Base-by-base conservation (phyloP, 2,329 filamentous ascomycete genomes). In the Domatiomyces catenatus region DNA sequence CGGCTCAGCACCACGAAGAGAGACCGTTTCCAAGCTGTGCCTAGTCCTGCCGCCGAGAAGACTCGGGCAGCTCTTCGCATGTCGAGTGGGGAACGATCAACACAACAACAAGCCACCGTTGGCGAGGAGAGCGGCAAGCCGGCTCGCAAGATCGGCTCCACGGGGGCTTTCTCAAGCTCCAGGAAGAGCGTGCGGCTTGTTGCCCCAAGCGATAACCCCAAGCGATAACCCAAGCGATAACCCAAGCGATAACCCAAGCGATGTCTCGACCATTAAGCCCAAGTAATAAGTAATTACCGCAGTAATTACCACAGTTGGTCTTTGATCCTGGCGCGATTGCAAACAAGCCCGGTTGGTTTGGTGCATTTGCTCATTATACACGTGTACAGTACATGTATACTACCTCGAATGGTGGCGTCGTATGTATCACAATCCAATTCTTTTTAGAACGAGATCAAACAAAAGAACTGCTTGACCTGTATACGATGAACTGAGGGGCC, bases 1-100 rank as follows among this genome's bases (percentile, higher is more conserved):
- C 50, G 61, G 6, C 62, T 63, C 43, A 62, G 62, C 12, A 62
- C 66, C 36, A 67, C 69, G 26, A 71, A 69, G 55, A 63, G 68
- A 50, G 71, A 74, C 54, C 63, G 67, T 2, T 67, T 70, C 65
- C 60, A 63, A 10, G 70, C 65, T 32, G 64, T 65, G 5, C 68
- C 71, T 54, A 72, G 69, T 48, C 68, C 66, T 46, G 69, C 69
- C 12, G 69, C 71, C 19, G 68, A 71, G 52, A 69, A 68, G 52
- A 68, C 69, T 19, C 62, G 69, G 26, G 69, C 67, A 6, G 69
- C 70, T 62, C 58, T 72, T 7, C 64, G 66, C 17, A 61, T 62
- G 51, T 59, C 61, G 22, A 58, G 60, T 18, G 62, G 60, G 24
- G 59, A 59, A 32, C 17, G 19, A 19, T 18, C 20, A 47, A 32